These are phyloP conservation scores for Planoprotostelium fungivorum DNA, from an alignment of 78 protist species.

Conservation along the genomic window DNA sequence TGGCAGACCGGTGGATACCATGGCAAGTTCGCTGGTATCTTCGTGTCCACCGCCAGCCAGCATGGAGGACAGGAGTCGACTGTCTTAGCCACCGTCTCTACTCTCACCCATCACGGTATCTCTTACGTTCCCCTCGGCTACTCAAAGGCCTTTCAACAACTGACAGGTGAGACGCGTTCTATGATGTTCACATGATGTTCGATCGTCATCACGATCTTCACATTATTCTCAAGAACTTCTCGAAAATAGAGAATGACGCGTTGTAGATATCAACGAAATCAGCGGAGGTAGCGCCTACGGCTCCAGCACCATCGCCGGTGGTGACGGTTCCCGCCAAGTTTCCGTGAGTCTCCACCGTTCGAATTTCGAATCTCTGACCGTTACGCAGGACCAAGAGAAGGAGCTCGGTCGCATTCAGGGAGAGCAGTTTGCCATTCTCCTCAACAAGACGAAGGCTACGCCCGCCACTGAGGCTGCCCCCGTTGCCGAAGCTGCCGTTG, in stretches of 20 bases:
- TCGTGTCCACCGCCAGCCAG: slow-evolving; percentile 38
- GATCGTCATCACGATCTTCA: not conserved
- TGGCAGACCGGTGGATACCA: not conserved
- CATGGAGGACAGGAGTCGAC: slow-evolving; percentile 64
- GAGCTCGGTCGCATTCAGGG: not conserved
- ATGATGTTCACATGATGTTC: too few species aligned
- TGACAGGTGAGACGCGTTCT: not conserved
- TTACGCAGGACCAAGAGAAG: not conserved
- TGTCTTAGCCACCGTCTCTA: slow-evolving; percentile 5
- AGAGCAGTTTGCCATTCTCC: not conserved
- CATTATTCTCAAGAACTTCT: not conserved
- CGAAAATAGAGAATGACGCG: not conserved
- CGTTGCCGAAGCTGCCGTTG: not conserved
- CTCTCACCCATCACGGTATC: slow-evolving; percentile 40
- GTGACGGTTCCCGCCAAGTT: slow-evolving; percentile 55
- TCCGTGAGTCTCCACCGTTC: slow-evolving; percentile 12
- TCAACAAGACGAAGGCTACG: not conserved
- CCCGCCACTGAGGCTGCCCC: not conserved
- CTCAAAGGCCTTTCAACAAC: not conserved
- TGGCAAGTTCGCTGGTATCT: slow-evolving; percentile 43
- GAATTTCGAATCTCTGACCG: not conserved
- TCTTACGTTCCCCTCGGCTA: not conserved
- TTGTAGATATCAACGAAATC: not conserved
- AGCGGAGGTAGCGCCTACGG: slow-evolving; percentile 57
- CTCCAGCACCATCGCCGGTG: slow-evolving; percentile 48